Base-by-base conservation (phyloP, 2,329 filamentous ascomycete species). In the Fusarium sacchari region DNA sequence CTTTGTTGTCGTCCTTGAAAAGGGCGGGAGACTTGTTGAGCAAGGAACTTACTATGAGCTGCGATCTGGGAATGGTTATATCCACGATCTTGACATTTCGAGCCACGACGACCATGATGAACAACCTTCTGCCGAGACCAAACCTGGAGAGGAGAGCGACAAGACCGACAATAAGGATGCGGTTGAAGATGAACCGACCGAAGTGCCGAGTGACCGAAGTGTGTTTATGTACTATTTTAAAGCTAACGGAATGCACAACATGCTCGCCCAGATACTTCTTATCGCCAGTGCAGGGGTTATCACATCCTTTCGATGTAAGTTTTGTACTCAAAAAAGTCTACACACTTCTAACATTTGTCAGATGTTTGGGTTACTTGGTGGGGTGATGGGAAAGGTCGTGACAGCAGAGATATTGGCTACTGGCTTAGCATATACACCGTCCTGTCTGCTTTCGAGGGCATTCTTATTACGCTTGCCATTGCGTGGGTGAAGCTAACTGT, bases 1-100 rank as follows among this genome's bases (percentile, higher is more conserved):
- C 49, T 81, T 84, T 42, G 81, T 88, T 13, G 81, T 88, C 58
- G 83, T 82, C 1, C 80, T 88, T 1, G 81, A 81, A 4, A 68
- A 70, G 15, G 77, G 82, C 6, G 84, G 85, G 0, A 79, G 72
- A 4, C 73, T 87, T 22, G 65, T 82, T 3, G 84, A 87, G 36
- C 83, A 87, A 61, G 80, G 80, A 7, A 79, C 74, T 1, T 87
- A 84, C 49, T 57, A 77, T 11, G 73, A 82, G 11, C 79, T 87
- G 2, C 76, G 82, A 50, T 74, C 72, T 1, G 77, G 78, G n/a
- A 75, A 78, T 6, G 80, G 80, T 30, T 85, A 85, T 30, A 78
- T 84, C 3, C 75, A 82, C 24, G 80, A 76, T 28, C 78, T 85
- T 5, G 81, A 81, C 5, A 76, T 84, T 26, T 77, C 80, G 11